Evolutionary conservation across 1,139 yeast genomes (phyloP), one percentile per base, ranked within the genome.

Genomic region (Taphrina betulina): DNA sequence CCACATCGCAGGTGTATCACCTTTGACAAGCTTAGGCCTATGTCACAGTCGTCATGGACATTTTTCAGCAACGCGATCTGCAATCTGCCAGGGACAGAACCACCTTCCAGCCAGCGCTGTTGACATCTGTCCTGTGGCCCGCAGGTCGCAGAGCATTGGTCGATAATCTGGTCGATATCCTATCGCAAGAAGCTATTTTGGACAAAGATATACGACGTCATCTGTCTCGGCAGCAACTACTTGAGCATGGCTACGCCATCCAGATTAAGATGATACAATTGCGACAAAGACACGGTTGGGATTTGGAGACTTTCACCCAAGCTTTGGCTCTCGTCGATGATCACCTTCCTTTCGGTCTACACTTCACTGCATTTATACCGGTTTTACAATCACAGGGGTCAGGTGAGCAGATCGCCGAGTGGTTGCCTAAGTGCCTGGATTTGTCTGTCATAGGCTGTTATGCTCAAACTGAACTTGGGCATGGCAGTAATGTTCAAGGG

Each of bases 401-500:
- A 14, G 53, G 34, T 31, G 57, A 43, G 17, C 57, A 53, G 36
- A 43, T 40, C 24, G 45, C 34, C 3, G 24, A 19, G 34, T 53
- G 46, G 50, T 23, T 53, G 26, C 45, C 45, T 8, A 20, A 31
- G 3, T 43, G 50, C 26, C 26, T 28, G 38, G 38, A 36, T 44
- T 20, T 40, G 22, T 45, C 44, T 19, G 40, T 44, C 23, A 45
- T 53, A 16, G 96, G 96, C 12, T 89, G 96, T 72, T 89, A 89
- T 70, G 89, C 87, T 54, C 89, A 89, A 96, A 89, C 96, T 22
- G 96, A 89, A 71, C 73, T 89, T 68, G 95, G 89, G 10, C 96
- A 89, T 67, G 96, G 96, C 44, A 86, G 95, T 31, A 88, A 89
- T 67, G 96, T 89, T 36, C 95, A 95, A 10, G 94, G 88, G 38